Evolutionary conservation across 108 stramenopile genomes (phyloP).

Genomic region (Cyclotella kingstonii): DNA sequence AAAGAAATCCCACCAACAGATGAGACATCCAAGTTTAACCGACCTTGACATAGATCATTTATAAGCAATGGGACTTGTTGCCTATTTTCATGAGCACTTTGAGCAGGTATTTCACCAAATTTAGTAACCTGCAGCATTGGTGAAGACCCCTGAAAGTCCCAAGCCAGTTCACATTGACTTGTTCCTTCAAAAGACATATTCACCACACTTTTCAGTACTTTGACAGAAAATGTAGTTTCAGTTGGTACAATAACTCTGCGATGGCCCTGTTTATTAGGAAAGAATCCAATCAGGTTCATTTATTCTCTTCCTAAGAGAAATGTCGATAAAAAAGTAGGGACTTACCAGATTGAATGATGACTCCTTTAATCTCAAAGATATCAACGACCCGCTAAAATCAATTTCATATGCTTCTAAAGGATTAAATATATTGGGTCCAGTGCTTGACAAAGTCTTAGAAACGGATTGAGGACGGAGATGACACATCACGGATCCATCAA

Average conservation of each 20-base stretch:
- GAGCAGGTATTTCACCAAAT: slow-evolving; percentile 65
- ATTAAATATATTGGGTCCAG: slow-evolving; percentile 78
- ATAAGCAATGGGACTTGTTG: slow-evolving; percentile 74
- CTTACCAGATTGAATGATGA: slow-evolving; percentile 55
- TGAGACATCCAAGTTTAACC: slow-evolving; percentile 77
- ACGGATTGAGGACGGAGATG: slow-evolving; percentile 80
- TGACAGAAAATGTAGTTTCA: slow-evolving; percentile 67
- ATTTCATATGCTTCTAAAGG: slow-evolving; percentile 90
- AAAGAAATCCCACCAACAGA: slow-evolving; percentile 84
- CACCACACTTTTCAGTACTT: slow-evolving; percentile 69
- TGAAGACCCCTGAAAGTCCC: slow-evolving; percentile 85
- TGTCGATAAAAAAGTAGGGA: not conserved
- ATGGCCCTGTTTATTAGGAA: slow-evolving; percentile 48
- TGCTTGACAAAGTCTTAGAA: slow-evolving; percentile 18
- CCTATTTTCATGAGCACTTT: slow-evolving; percentile 73
- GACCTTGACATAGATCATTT: slow-evolving; percentile 77
- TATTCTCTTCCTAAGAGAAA: not conserved
- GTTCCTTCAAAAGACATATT: slow-evolving; percentile 84
- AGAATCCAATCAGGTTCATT: not conserved
- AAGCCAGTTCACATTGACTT: slow-evolving; percentile 75
- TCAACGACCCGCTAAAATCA: slow-evolving; percentile 69
- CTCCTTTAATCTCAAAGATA: slow-evolving; percentile 71
- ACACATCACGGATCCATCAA: slow-evolving; percentile 60
- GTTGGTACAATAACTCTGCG: slow-evolving; percentile 80
- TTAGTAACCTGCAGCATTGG: slow-evolving; percentile 79